Evolutionary conservation across 2,329 filamentous ascomycete genomes (phyloP), one percentile per base, ranked within the genome.

Genomic region (Botrytis cinerea): DNA sequence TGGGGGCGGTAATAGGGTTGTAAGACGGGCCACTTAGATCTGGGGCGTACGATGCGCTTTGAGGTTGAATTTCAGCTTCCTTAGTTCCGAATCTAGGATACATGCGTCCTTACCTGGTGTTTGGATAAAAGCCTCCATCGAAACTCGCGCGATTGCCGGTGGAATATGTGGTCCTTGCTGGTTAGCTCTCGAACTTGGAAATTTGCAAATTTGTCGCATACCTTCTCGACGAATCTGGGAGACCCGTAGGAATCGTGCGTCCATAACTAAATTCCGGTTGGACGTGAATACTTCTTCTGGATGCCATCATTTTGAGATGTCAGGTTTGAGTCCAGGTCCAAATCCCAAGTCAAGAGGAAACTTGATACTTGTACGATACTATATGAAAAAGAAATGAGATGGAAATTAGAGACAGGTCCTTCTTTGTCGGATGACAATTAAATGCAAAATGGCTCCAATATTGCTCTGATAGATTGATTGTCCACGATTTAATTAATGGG

Each of bases 221-320:
- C 80, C 80, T 81, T 80, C 79, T 79, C 32, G 79, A 75, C 62
- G 76, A 54, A 63, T 78, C 78, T 63, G 78, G 72, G 48, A 76
- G 72, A 60, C 76, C 76, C 74, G 76, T 78, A 54, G 78, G 72
- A 64, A 75, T 73, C 54, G 77, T 73, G 45, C 76, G 76, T 74
- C 75, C 77, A 75, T 79, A 79, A 75, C 74, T 75, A 75, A 77
- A 80, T 70, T 81, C 80, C 71, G 78, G 79, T 75, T 80, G 80
- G 73, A 79, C 75, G 72, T 77, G 76, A 71, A 78, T 71, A 73
- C 78, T 80, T 75, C 80, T 78, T 80, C 79, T 80, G 72, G 79
- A 76, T 57, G 80, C 77, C 78, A 81, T 81, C 76, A 79, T 80
- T 48, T 72, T 72, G 62, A 72, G 40, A 57, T 32, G 16, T 48